phyloP scores from a whole-genome alignment of 345 rosid genomes.

The Eucalyptus tenuipes region DNA sequence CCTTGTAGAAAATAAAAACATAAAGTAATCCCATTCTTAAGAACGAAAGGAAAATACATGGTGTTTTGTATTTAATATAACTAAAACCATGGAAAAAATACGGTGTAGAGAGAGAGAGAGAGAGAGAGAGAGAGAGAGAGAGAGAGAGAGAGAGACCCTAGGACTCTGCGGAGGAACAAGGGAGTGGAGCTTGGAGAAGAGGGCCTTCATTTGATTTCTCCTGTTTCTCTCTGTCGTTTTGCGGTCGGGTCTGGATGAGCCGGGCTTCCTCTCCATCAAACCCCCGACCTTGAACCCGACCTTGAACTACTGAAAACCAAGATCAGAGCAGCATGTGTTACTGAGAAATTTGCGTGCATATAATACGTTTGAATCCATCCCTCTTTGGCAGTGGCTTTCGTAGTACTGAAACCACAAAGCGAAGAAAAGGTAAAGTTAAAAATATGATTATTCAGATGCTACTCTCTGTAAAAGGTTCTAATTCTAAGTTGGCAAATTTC shows the following conservation, averaged over 20 bases:
- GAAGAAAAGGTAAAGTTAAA: not conserved
- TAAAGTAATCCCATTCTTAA: not conserved
- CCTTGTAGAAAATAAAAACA: not conserved
- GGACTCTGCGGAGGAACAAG: slow-evolving; percentile 33
- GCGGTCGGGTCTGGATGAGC: slow-evolving; percentile 35
- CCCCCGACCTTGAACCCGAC: not conserved
- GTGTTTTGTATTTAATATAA: not conserved
- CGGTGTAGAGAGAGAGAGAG: not conserved
- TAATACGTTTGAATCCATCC: not conserved
- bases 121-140: not conserved
- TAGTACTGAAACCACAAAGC: not conserved
- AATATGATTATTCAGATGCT: not conserved
- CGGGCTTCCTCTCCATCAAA: slow-evolving; percentile 24
- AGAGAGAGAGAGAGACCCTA: not conserved
- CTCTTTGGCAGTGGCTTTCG: not conserved
- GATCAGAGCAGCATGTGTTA: not conserved
- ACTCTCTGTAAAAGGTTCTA: not conserved
- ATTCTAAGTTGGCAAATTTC: not conserved
- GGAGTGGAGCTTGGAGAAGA: slow-evolving; percentile 37
- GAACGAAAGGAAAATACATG: not conserved
- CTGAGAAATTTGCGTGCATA: not conserved
- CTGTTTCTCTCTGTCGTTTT: slow-evolving; percentile 46
- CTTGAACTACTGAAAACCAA: not conserved
- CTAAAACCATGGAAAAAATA: not conserved
- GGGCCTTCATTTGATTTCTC: slow-evolving; percentile 54